Evolutionary conservation across 345 rosid genomes (phyloP).

Genomic region (Geranium brycei): DNA sequence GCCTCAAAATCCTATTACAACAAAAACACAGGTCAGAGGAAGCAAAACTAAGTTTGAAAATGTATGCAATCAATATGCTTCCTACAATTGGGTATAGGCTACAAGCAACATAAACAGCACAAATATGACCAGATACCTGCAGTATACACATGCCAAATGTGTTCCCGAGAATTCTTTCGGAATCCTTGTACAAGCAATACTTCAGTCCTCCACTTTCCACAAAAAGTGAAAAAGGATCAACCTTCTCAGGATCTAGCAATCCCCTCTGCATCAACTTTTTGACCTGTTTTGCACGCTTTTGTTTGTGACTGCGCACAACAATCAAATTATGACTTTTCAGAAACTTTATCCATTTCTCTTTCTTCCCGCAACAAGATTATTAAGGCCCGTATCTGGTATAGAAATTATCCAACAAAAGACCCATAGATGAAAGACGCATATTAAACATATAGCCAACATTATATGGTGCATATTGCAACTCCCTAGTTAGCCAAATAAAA

Average conservation of each 20-base stretch:
- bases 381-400: background rate
- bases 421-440: background rate
- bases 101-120: background rate
- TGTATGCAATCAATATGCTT: background rate
- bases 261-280: conserved; percentile 84
- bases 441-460: background rate
- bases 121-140: conserved; percentile 40
- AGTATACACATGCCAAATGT: conserved; percentile 94
- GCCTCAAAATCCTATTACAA: conserved; percentile 86
- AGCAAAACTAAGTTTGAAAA: background rate
- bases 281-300: conserved; percentile 73
- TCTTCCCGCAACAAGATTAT: background rate
- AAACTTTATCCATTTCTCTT: background rate
- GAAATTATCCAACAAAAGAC: background rate
- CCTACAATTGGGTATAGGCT: background rate
- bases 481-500: background rate
- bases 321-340: background rate
- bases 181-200: conserved; percentile 78
- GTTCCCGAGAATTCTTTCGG: conserved; percentile 79
- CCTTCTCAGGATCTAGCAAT: conserved; percentile 78
- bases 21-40: conserved; percentile 5
- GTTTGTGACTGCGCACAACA: conserved; percentile 58
- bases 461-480: background rate
- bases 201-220: conserved; percentile 79
- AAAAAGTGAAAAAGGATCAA: conserved; percentile 80